phyloP scores from a whole-genome alignment of 2,329 filamentous ascomycete species.

The Xylaria sp. region DNA sequence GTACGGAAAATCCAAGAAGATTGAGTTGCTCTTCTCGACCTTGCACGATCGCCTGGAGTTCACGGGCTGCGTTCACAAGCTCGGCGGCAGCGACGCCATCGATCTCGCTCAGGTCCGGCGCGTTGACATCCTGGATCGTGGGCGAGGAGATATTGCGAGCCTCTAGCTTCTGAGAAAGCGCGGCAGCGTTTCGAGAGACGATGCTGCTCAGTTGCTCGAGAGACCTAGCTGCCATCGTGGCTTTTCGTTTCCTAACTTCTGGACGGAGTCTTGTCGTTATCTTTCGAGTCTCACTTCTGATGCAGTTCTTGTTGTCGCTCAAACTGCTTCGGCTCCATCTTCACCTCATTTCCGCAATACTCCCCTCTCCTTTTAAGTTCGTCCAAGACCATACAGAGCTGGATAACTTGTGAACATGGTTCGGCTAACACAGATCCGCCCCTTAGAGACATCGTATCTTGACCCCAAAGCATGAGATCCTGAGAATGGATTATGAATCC shows the following conservation, averaged over 20 bases:
- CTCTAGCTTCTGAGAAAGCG: conserved; percentile 1
- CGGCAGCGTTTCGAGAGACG: conserved; percentile 1
- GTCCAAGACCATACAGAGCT: not conserved
- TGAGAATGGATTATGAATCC: not conserved
- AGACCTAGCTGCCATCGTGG: conserved; percentile 7
- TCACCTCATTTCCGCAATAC: not conserved
- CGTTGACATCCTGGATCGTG: conserved; percentile 2
- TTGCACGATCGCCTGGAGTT: conserved; percentile 10
- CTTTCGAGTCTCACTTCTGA: not conserved
- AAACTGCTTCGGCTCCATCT: not conserved
- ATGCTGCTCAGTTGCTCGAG: conserved; percentile 11
- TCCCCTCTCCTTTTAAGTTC: not conserved
- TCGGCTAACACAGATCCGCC: not conserved
- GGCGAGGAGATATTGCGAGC: conserved; percentile 2
- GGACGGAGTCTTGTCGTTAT: not conserved
- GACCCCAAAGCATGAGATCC: not conserved
- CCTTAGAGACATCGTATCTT: not conserved
- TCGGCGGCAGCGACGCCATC: not conserved
- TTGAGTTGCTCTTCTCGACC: conserved; percentile 10
- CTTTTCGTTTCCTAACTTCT: not conserved
- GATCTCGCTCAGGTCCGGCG: not conserved
- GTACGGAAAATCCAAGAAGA: conserved; percentile 7
- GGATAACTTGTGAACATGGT: not conserved
- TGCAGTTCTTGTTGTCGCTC: not conserved
- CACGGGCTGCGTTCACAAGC: conserved; percentile 15